These are phyloP conservation scores for Malassezia obtusa DNA, from an alignment of 1,284 basidiomycete species.

Conservation along the genomic window DNA sequence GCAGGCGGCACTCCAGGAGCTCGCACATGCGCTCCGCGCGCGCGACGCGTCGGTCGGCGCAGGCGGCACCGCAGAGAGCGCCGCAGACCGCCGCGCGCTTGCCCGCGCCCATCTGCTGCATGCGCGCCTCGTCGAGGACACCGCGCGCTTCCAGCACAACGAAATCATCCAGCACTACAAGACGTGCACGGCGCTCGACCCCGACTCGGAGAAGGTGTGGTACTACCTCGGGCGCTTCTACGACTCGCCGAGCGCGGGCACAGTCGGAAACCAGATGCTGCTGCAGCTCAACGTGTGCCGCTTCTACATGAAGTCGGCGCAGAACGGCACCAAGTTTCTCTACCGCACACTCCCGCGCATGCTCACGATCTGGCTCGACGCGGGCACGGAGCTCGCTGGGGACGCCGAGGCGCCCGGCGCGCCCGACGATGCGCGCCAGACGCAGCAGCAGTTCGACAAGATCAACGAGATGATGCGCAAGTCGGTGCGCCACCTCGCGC, in stretches of 20 bases:
- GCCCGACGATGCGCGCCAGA: constrained; percentile 18
- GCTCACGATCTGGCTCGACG: constrained; percentile 88
- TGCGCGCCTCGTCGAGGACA: constrained; percentile 85
- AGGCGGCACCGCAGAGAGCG: constrained; percentile 12
- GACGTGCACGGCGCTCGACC: constrained; percentile 51
- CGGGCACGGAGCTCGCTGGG: constrained; percentile 58
- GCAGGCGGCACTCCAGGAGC: constrained; percentile 74
- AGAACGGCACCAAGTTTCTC: constrained; percentile 83
- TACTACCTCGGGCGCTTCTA: constrained; percentile 30
- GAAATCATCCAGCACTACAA: constrained; percentile 52
- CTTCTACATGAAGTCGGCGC: constrained; percentile 66
- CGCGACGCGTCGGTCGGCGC: constrained; percentile 14
- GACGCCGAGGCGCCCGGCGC: not conserved
- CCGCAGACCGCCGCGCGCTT: constrained; percentile 17
- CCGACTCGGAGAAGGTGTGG: constrained; percentile 53
- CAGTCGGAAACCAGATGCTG: constrained; percentile 51
- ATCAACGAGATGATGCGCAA: constrained; percentile 53
- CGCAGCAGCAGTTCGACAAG: constrained; percentile 25
- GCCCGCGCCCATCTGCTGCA: constrained; percentile 70
- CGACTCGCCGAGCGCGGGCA: constrained; percentile 34
- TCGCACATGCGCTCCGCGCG: constrained; percentile 64
- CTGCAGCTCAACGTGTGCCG: constrained; percentile 55
- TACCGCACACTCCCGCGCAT: constrained; percentile 91
- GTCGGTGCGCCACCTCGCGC: constrained; percentile 68
- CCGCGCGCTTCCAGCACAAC: constrained; percentile 65